Evolutionary conservation across 768 basidiomycete genomes (phyloP).

Genomic region (Boletus vermiculosoides): DNA sequence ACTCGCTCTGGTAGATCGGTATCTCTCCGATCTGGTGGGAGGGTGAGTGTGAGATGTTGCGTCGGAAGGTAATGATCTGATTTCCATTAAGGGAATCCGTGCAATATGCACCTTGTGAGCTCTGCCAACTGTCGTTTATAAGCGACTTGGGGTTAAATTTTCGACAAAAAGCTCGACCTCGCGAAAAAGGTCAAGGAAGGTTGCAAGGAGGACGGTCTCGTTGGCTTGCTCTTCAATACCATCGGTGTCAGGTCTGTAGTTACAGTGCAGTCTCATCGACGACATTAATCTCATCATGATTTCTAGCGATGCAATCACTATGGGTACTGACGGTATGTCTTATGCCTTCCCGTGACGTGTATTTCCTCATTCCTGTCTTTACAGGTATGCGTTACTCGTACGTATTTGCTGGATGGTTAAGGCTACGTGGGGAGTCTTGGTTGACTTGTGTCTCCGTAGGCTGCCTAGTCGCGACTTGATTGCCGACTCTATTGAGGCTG

Average conservation of each 20-base stretch:
- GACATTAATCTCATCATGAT: neutral
- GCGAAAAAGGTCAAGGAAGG: constrained; percentile 80
- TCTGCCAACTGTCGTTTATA: neutral
- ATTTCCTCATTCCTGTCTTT: constrained; percentile 1
- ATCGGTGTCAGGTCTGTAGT: constrained; percentile 70
- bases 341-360: neutral
- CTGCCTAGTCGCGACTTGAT: constrained; percentile 87
- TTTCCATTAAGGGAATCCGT: constrained; percentile 66
- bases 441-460: constrained; percentile 35
- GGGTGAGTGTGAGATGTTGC: constrained; percentile 42
- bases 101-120: constrained; percentile 76
- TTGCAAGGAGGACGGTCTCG: constrained; percentile 75
- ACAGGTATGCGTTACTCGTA: constrained; percentile 87
- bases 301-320: constrained; percentile 78
- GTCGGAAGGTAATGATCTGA: neutral
- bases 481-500: constrained; percentile 86
- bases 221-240: constrained; percentile 83
- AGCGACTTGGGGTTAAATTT: neutral
- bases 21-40: constrained; percentile 93
- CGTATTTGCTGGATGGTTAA: constrained; percentile 27
- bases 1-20: constrained; percentile 56
- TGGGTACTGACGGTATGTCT: constrained; percentile 79
- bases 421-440: neutral
- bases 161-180: constrained; percentile 62
- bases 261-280: neutral